Evolutionary conservation across 1,284 basidiomycete genomes (phyloP).

Genomic region (Pascua guehoae): DNA sequence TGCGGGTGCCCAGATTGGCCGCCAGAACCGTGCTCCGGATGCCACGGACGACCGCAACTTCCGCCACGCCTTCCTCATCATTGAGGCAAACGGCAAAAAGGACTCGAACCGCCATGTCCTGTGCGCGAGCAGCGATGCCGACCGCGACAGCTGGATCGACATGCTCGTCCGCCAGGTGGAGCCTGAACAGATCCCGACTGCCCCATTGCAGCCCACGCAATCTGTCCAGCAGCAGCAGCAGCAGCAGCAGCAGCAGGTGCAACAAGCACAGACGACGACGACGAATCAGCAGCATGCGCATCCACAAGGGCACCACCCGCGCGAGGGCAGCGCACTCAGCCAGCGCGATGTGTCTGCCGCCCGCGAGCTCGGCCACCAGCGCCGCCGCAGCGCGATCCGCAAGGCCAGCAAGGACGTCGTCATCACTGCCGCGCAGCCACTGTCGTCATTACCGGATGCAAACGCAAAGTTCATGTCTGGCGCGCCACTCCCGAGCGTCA

Average conservation of each 20-base stretch:
- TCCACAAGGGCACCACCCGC: no score
- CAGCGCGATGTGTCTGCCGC: neutral
- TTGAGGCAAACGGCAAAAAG: constrained; percentile 67
- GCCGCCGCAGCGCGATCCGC: constrained; percentile 34
- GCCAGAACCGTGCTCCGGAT: constrained; percentile 58
- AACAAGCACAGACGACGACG: neutral
- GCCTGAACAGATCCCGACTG: constrained; percentile 34
- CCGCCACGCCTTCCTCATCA: constrained; percentile 93
- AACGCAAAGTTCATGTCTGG: constrained; percentile 61
- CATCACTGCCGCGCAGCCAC: constrained; percentile 57
- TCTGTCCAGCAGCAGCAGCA: neutral
- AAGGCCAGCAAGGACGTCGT: constrained; percentile 61
- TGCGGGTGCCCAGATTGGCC: constrained; percentile 79
- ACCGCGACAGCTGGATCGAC: constrained; percentile 92
- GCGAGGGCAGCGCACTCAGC: no score
- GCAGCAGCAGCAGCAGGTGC: neutral
- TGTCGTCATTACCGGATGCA: constrained; percentile 59
- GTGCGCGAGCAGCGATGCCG: constrained; percentile 89
- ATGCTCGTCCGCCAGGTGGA: constrained; percentile 73
- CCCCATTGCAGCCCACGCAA: neutral
- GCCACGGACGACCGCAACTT: constrained; percentile 81
- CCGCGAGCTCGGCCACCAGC: constrained; percentile 10
- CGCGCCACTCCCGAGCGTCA: constrained; percentile 47
- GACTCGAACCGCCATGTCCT: constrained; percentile 75
- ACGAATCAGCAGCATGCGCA: neutral